phyloP scores from a whole-genome alignment of 768 basidiomycete genomes.

The Clitopilus hobsonii region DNA sequence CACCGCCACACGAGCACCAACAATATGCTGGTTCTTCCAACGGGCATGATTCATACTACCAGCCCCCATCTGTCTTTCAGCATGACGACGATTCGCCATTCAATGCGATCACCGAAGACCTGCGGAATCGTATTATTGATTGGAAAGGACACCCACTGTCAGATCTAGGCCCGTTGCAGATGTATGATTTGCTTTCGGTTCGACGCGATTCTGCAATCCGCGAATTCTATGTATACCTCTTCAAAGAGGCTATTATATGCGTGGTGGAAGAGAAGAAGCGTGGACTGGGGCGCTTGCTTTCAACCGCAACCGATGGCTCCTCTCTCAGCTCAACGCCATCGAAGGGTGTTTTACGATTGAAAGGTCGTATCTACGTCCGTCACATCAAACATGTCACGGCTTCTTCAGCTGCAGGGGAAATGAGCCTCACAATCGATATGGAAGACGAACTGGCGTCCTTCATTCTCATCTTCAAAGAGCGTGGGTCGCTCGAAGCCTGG shows the following conservation, averaged over 20 bases:
- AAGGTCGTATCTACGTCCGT: constrained; percentile 92
- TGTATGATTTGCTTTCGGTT: constrained; percentile 89
- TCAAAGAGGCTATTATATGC: constrained; percentile 97
- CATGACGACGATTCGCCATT: constrained; percentile 75
- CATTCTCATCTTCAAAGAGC: constrained; percentile 92
- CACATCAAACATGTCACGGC: constrained; percentile 91
- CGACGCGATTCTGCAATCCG: constrained; percentile 85
- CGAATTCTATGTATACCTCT: constrained; percentile 95
- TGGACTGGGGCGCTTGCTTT: constrained; percentile 68
- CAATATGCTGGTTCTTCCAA: constrained; percentile 28
- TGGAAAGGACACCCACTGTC: constrained; percentile 95
- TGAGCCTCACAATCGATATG: constrained; percentile 97
- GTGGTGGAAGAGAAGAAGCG: constrained; percentile 96
- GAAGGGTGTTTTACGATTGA: constrained; percentile 80
- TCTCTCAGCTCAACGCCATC: constrained; percentile 31
- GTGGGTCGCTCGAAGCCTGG: constrained; percentile 88
- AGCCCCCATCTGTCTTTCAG: constrained; percentile 26
- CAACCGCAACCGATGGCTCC: constrained; percentile 56
- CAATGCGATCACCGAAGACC: constrained; percentile 79
- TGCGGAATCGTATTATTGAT: constrained; percentile 86
- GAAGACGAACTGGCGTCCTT: constrained; percentile 96
- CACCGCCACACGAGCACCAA: constrained; percentile 17
- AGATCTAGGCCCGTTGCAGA: constrained; percentile 82
- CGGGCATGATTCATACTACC: constrained; percentile 24
- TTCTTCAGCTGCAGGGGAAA: constrained; percentile 70